Base-by-base conservation (phyloP, 192 early-diverging fungal genomes). In the Pilaira anomala region DNA sequence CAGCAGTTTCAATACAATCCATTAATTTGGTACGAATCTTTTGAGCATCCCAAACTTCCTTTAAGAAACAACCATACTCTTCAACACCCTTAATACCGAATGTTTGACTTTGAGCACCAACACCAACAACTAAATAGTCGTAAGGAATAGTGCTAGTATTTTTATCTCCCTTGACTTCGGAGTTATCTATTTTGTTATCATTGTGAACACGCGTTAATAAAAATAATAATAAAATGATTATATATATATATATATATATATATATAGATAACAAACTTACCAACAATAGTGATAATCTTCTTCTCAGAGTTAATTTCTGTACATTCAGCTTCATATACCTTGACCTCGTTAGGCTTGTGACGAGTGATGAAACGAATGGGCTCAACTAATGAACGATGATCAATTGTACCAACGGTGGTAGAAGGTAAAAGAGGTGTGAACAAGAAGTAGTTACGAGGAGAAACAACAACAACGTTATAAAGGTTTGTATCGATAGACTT, bases 361-460 rank as follows among this genome's bases (percentile, higher is more conserved):
- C 93, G 85, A 53, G 88, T 91, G 53, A 97, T 77, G 79, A 85
- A 91, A 18, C 93, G 89, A 51, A 94, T 82, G 7, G 93, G 92
- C 74, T 90, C 85, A 78, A 94, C 89, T 73, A 96, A 89, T 28
- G 86, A 89, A 24, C 93, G 81, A 46, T 91, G 78, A 61, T 94
- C 92, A 45, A 96, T 81, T 0, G 92, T 94, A 62, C 93, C 93
- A n/a, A 91, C 89, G 1, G 93, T 94, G 66, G 83, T 87, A 56
- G 80, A 86, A 30, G 85, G 82, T 66, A 87, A 69, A 73, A 90
- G 68, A 40, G 87, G 85, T 28, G 88, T 88, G 71, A 87, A 87
- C 65, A 96, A 78, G 73, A 96, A 96, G 74, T 93, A 96, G 78
- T 93, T 94, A 62, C 90, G 83, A 59, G 92, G 91, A 24, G 85